A percentile compares a stretch with the other conserved stretches of the same genome.
These are phyloP conservation scores for Xanthoconium stramineum DNA, from an alignment of 768 basidiomycete genomes.

Conservation along the genomic window DNA sequence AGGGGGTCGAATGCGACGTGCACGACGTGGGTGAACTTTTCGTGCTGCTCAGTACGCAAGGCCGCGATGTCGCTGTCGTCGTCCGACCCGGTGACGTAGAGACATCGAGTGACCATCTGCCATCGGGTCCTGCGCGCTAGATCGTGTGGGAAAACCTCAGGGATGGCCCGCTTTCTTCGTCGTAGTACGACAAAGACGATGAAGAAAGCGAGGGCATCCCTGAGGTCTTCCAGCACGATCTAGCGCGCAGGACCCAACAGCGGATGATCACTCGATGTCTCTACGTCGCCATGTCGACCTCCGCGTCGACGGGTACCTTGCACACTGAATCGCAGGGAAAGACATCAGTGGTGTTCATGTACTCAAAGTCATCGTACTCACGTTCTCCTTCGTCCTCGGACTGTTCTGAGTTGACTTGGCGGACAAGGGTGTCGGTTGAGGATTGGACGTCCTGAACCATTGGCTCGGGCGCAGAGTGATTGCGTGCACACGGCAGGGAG, in stretches of 20 bases:
- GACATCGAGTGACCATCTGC: not conserved
- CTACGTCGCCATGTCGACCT: conserved; percentile 2
- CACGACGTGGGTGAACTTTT: conserved; percentile 2
- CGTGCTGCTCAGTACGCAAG: not conserved
- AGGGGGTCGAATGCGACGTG: not conserved
- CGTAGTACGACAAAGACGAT: no score
- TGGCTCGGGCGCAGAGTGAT: not conserved
- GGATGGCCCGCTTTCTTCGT: not conserved
- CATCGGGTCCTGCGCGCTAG: not conserved
- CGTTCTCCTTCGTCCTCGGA: not conserved
- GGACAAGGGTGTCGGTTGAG: not conserved
- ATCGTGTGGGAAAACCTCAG: not conserved
- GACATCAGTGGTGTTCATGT: not conserved
- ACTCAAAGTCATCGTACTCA: not conserved
- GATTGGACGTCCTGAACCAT: not conserved
- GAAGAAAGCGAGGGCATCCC: not conserved
- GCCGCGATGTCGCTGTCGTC: conserved; percentile 3
- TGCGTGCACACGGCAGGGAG: not conserved
- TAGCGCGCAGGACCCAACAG: not conserved
- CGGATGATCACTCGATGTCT: not conserved
- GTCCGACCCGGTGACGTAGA: conserved; percentile 3
- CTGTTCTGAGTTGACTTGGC: not conserved
- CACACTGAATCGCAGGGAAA: not conserved
- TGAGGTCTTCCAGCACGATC: not conserved
- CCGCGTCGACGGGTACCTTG: no score